Conservation (phyloP, 2,329 filamentous ascomycete genomes). For the Arthrinium phaeospermum region DNA sequence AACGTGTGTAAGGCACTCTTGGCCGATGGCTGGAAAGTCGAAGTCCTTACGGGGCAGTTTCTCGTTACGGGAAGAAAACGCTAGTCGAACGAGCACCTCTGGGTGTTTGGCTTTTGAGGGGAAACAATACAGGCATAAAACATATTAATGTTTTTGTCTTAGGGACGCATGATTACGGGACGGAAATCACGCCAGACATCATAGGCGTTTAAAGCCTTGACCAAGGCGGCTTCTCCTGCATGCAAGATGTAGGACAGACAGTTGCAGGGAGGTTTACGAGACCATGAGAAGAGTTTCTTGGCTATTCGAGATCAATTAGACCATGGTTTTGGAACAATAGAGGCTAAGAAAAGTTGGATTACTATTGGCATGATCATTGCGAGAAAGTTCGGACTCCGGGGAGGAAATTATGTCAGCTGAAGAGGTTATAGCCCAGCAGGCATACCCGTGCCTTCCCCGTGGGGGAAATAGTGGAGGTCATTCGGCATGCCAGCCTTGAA, state of each 20-base stretch:
- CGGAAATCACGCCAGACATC: not conserved
- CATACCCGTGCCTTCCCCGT: not conserved
- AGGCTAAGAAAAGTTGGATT: not conserved
- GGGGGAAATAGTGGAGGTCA: slow-evolving; percentile 17
- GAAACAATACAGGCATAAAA: not conserved
- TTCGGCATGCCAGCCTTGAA: not conserved
- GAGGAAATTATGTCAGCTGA: not conserved
- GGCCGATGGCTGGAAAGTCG: slow-evolving; percentile 82
- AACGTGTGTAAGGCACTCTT: slow-evolving; percentile 79
- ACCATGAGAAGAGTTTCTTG: not conserved
- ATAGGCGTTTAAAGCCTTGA: not conserved
- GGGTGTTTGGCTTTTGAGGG: not conserved
- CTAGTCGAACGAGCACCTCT: slow-evolving; percentile 15
- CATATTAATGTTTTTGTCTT: not conserved
- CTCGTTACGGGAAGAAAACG: slow-evolving; percentile 66
- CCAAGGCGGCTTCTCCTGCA: not conserved
- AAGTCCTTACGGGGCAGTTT: slow-evolving; percentile 73
- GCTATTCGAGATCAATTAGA: not conserved
- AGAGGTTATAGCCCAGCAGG: not conserved
- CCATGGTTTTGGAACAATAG: not conserved
- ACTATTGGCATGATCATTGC: not conserved
- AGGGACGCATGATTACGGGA: not conserved
- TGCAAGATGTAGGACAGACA: not conserved
- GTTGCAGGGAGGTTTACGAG: not conserved
- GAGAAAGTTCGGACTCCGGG: not conserved